These are phyloP conservation scores for Talaromyces trachyspermus DNA, from an alignment of 495 filamentous ascomycete genomes.

Conservation along the genomic window DNA sequence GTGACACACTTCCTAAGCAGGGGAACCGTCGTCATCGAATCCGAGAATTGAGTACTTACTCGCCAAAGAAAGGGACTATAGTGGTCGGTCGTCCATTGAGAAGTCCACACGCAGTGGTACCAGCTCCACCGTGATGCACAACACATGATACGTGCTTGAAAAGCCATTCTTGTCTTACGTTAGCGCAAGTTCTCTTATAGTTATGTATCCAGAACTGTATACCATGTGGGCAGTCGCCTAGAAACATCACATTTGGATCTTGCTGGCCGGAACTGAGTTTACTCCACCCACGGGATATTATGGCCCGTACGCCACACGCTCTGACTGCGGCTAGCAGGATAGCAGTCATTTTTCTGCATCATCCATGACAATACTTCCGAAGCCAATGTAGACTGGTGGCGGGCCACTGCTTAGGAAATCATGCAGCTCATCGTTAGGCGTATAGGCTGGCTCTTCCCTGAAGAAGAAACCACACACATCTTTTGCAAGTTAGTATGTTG, in stretches of 20 bases:
- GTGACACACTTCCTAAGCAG: no score
- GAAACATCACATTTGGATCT: constrained; percentile 43
- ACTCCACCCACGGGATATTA: constrained; percentile 60
- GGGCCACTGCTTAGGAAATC: constrained; percentile 47
- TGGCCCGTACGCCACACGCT: constrained; percentile 43
- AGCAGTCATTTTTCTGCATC: constrained; percentile 45
- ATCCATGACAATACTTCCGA: constrained; percentile 60
- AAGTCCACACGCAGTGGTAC: constrained; percentile 58
- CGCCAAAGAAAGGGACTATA: constrained; percentile 61
- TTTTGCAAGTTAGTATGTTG: no score
- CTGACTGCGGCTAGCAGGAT: constrained; percentile 49
- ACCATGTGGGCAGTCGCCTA: constrained; percentile 56
- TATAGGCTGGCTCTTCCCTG: constrained; percentile 41
- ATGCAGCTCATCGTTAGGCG: constrained; percentile 41
- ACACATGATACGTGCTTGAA: constrained; percentile 56
- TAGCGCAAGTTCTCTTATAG: no score
- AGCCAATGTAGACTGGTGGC: constrained; percentile 58
- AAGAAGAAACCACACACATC: constrained; percentile 59
- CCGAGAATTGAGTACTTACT: constrained; percentile 26
- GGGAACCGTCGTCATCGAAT: background rate
- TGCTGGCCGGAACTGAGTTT: constrained; percentile 41
- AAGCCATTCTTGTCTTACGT: no score
- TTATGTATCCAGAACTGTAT: no score
- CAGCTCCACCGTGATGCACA: constrained; percentile 60
- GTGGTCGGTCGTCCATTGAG: constrained; percentile 49